Evolutionary conservation across 1,284 basidiomycete species (phyloP), one percentile per base, ranked within the genome.

Genomic region (Coniferiporia weirii): DNA sequence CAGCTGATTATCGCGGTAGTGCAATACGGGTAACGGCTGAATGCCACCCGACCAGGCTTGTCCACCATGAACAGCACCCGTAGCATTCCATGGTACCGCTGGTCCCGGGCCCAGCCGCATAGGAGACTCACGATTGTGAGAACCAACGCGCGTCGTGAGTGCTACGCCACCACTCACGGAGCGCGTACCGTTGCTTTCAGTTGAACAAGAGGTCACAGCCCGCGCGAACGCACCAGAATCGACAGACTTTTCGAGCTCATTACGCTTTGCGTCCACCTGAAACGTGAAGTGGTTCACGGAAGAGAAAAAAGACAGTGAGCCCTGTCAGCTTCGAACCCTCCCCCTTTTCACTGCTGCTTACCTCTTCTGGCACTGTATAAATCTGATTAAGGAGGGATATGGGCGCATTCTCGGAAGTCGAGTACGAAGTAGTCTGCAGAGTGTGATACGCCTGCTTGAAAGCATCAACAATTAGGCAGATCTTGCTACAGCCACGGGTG

Each of bases 381-480:
- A 60, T 60, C 10, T 34, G 43, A 13, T 27, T 13, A 49, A 60
- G 59, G 19, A 60, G 36, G 1, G 59, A 60, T 10, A 19, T 15
- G 13, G 53, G 9, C 19, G 0, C 19, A 1, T 36, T 19, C 8
- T 17, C n/a, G n/a, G 53, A 5, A 19, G 15, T 34, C n/a, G 20
- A 27, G 22, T 50, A 17, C 36, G 52, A 12, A 6, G 52, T 19
- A 40, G 40, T 52, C 50, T 54, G 49, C 15, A 61, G 52, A 38
- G 63, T 56, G 0, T 60, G 54, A 46, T 70, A 67, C 7, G 73
- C 73, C 12, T 70, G 67, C 54, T 70, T 67, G 65, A 81, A 79
- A 8, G 71, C 68, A 7, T 61, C 50, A 10, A 70, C 67, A 13
- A 81, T 70, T 6, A 60, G 62, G 8, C 64, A 54, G 17, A 75